These are phyloP conservation scores for Coffea eugenioides DNA, from an alignment of 257 asterid species.

Conservation along the genomic window DNA sequence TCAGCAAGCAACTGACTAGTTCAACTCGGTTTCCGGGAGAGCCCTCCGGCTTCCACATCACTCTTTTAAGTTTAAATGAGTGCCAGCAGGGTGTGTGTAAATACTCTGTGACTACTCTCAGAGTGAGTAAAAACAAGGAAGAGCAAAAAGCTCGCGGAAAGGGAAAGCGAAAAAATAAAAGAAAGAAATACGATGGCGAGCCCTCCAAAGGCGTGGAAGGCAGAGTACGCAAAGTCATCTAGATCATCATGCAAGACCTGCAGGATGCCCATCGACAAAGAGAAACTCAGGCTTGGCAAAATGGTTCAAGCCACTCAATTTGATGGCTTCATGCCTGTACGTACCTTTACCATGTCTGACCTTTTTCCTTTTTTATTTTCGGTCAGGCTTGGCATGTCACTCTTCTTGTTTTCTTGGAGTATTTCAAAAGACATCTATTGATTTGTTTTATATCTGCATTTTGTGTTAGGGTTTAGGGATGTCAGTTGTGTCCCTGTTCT, in stretches of 20 bases:
- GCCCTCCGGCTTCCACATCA: too few species aligned
- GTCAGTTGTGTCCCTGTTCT: neutral
- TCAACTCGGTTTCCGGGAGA: too few species aligned
- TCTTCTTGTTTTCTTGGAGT: neutral
- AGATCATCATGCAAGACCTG: conserved; percentile 92
- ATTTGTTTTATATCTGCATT: neutral
- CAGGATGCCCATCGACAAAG: conserved; percentile 59
- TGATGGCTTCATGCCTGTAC: conserved; percentile 95
- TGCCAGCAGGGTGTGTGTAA: too few species aligned
- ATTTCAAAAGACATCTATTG: neutral
- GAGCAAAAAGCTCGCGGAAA: neutral
- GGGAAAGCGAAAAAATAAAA: too few species aligned
- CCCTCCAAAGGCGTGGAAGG: conserved; percentile 90
- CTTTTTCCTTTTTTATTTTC: neutral
- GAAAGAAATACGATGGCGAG: conserved; percentile 53
- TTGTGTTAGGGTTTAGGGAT: neutral
- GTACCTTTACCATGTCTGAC: neutral
- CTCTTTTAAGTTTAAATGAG: too few species aligned
- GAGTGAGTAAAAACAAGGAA: neutral
- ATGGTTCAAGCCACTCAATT: conserved; percentile 88
- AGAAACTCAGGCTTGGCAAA: conserved; percentile 80
- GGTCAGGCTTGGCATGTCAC: neutral
- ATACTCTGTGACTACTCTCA: too few species aligned
- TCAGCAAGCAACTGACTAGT: too few species aligned
- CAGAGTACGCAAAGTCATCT: conserved; percentile 89